These are phyloP conservation scores for Mycena albidolilacea DNA, from an alignment of 768 basidiomycete species.

Conservation along the genomic window DNA sequence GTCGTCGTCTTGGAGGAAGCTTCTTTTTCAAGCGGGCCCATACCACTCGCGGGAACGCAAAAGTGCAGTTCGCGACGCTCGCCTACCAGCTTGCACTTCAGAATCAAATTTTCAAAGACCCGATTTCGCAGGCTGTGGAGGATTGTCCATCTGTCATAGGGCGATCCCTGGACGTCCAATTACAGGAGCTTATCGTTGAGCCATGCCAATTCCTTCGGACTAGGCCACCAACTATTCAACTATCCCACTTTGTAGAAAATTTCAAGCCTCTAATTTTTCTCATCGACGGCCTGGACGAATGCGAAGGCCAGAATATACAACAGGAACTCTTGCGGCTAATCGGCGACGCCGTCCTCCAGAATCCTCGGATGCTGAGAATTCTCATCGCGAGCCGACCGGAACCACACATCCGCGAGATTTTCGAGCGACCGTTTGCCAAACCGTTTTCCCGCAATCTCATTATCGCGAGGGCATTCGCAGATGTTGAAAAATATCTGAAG, in stretches of 20 bases:
- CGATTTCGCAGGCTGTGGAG: neutral
- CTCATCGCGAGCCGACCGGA: conserved; percentile 8
- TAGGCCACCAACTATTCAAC: too few relatives aligned
- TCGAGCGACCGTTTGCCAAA: neutral
- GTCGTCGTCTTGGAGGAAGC: too few relatives aligned
- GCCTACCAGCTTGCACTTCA: neutral
- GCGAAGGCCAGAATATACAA: neutral
- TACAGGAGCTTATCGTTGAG: conserved; percentile 4
- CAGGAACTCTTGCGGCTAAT: neutral
- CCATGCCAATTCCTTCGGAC: conserved; percentile 3
- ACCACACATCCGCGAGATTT: conserved; percentile 5
- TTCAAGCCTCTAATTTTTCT: too few relatives aligned
- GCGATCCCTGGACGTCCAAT: neutral
- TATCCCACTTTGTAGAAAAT: too few relatives aligned
- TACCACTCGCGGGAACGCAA: neutral
- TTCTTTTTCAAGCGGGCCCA: neutral
- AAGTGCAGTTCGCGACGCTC: neutral
- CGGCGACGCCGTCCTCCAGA: neutral
- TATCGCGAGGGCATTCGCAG: too few relatives aligned
- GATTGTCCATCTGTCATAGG: neutral
- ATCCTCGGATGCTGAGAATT: neutral
- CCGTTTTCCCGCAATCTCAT: too few relatives aligned
- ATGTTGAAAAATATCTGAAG: too few relatives aligned
- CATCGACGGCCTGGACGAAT: conserved; percentile 14
- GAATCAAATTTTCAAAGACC: neutral